phyloP scores from a whole-genome alignment of 805 yeast species.

The Candida tammaniensis region DNA sequence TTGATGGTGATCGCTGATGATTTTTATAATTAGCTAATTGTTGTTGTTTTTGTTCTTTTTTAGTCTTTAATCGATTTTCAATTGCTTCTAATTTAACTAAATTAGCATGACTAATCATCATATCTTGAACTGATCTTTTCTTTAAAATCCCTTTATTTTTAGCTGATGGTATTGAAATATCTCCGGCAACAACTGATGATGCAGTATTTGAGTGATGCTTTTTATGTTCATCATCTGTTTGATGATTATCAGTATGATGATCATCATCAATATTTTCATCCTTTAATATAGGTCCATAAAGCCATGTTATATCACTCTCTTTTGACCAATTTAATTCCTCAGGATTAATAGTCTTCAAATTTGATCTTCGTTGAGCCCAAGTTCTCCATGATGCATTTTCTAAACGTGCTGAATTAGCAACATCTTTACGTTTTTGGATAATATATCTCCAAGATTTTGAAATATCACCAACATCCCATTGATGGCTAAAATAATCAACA shows the following conservation, averaged over 20 bases:
- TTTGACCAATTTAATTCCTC: conserved; percentile 94
- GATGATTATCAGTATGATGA: conserved; percentile 14
- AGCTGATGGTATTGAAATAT: conserved; percentile 36
- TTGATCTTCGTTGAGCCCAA: conserved; percentile 79
- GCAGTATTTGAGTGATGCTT: conserved; percentile 26
- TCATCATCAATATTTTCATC: conserved; percentile 34
- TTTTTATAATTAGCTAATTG: conserved; percentile 11
- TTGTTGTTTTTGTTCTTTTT: conserved; percentile 26
- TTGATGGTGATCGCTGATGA: conserved; percentile 13
- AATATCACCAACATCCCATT: conserved; percentile 94
- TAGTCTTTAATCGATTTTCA: conserved; percentile 30
- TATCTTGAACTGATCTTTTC: conserved; percentile 80
- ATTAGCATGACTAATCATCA: conserved; percentile 62
- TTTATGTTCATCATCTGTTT: conserved; percentile 12
- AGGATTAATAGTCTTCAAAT: conserved; percentile 78
- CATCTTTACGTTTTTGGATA: conserved; percentile 75
- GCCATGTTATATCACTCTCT: conserved; percentile 96
- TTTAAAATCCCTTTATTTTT: conserved; percentile 75
- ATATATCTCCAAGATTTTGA: conserved; percentile 96
- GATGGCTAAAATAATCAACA: conserved; percentile 91
- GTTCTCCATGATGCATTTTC: conserved; percentile 85
- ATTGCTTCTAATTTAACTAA: conserved; percentile 40
- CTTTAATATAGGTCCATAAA: conserved; percentile 82
- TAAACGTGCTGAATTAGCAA: conserved; percentile 54
- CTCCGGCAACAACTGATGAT: conserved; percentile 44